Conservation (phyloP, 495 filamentous ascomycete species). For the Pyrenopolyporus hunteri region DNA sequence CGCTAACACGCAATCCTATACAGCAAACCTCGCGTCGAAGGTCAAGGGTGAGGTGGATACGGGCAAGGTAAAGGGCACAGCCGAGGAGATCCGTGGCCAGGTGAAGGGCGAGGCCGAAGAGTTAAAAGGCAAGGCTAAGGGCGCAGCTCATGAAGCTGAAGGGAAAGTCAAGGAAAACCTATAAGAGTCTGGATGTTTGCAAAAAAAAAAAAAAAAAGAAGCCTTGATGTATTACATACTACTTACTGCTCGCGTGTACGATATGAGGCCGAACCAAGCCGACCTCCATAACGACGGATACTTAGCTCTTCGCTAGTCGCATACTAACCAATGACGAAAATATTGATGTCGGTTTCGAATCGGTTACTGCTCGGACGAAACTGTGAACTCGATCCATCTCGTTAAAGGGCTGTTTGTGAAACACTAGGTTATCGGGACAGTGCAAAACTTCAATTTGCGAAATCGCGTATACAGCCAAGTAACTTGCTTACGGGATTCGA, state of each 20-base stretch:
- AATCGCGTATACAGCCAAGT: too few species aligned
- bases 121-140: slow-evolving; percentile 38
- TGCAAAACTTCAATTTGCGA: too few species aligned
- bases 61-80: slow-evolving; percentile 47
- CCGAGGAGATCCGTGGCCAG: slow-evolving; percentile 45
- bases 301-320: too few species aligned
- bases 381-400: too few species aligned
- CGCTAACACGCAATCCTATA: slow-evolving; percentile 19
- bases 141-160: slow-evolving; percentile 35
- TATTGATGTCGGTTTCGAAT: too few species aligned
- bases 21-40: slow-evolving; percentile 55
- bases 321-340: too few species aligned
- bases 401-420: too few species aligned
- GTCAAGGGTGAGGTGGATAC: slow-evolving; percentile 45
- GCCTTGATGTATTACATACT: not conserved
- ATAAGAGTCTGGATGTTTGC: slow-evolving; percentile 10
- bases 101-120: slow-evolving; percentile 48
- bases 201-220: not conserved
- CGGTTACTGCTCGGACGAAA: too few species aligned
- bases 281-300: too few species aligned
- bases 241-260: not conserved
- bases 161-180: slow-evolving; percentile 40
- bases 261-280: not conserved
- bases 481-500: too few species aligned
- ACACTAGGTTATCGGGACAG: too few species aligned